Conservation (phyloP, 2,329 filamentous ascomycete species). For the Aspergillus glaucus region DNA sequence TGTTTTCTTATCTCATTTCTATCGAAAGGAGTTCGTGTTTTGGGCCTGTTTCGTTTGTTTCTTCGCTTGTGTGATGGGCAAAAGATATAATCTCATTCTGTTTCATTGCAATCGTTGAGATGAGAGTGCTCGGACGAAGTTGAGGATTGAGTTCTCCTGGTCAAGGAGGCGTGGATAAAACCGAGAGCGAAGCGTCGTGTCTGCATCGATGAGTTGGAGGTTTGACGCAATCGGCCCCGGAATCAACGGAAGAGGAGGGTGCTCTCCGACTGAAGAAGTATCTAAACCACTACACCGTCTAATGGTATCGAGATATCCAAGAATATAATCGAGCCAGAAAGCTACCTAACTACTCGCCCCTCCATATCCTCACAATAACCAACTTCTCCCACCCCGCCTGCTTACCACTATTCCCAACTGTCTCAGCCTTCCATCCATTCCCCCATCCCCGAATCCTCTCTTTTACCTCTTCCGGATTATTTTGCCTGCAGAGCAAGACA, state of each 20-base stretch:
- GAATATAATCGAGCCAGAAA: background rate
- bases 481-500: conserved; percentile 82
- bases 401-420: conserved; percentile 75
- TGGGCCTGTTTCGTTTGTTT: conserved; percentile 9
- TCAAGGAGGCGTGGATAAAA: too few relatives aligned
- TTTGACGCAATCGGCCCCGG: background rate
- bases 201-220: too few relatives aligned
- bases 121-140: too few relatives aligned
- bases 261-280: too few relatives aligned
- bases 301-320: too few relatives aligned
- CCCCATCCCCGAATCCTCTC: conserved; percentile 53
- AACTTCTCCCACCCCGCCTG: conserved; percentile 92
- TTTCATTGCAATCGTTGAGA: background rate
- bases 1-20: conserved; percentile 6
- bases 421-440: conserved; percentile 65
- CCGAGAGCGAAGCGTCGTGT: too few relatives aligned
- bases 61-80: conserved; percentile 14
- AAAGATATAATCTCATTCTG: background rate
- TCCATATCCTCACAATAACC: conserved; percentile 81
- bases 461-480: conserved; percentile 72
- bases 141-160: background rate
- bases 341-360: conserved; percentile 18
- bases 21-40: conserved; percentile 7
- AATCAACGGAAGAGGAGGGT: background rate
- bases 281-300: too few relatives aligned